Evolutionary conservation across 257 asterid species (phyloP).

Genomic region (Penstemon newberryi): DNA sequence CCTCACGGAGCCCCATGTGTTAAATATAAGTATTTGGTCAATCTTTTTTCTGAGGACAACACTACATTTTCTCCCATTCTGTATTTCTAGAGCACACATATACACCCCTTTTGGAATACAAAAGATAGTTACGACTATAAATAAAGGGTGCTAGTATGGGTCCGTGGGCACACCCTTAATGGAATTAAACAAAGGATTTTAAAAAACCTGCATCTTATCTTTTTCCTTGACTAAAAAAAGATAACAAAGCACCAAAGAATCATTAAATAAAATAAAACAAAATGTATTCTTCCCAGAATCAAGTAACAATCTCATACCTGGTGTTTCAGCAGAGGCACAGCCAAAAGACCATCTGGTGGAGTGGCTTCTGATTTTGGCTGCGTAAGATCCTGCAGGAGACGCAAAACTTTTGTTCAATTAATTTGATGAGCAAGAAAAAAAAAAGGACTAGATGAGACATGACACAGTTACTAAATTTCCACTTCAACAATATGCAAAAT

Average conservation of each 20-base stretch:
- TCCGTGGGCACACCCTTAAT: no score
- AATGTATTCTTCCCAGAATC: slow-evolving; percentile 11
- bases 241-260: neutral
- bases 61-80: no score
- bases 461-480: slow-evolving; percentile 1
- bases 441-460: neutral
- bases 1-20: no score
- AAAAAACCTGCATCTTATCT: neutral
- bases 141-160: no score
- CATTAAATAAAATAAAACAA: slow-evolving; percentile 4
- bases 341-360: slow-evolving; percentile 80
- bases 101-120: neutral
- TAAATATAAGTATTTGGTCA: no score
- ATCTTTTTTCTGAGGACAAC: no score
- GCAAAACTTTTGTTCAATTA: slow-evolving; percentile 17
- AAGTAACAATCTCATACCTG: slow-evolving; percentile 46
- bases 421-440: slow-evolving; percentile 8
- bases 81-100: neutral
- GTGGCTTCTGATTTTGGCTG: slow-evolving; percentile 77
- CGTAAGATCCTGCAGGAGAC: slow-evolving; percentile 55
- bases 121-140: neutral
- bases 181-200: no score
- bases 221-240: slow-evolving; percentile 6
- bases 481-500: slow-evolving; percentile 16
- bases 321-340: slow-evolving; percentile 84